Evolutionary conservation across 2,329 filamentous ascomycete species (phyloP).

Genomic region (Xylaria sp.): DNA sequence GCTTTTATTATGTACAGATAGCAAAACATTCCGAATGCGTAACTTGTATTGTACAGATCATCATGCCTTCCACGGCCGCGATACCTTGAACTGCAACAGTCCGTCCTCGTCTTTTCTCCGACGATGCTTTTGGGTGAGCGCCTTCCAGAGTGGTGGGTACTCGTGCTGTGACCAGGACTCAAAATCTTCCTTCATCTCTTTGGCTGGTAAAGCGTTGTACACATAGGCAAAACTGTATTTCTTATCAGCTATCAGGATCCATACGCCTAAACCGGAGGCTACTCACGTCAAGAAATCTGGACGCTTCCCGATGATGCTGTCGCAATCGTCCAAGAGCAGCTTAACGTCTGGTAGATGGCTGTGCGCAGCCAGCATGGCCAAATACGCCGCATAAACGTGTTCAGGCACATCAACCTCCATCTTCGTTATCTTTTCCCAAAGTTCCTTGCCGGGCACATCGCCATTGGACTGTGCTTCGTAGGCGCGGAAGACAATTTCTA

Average conservation of each 20-base stretch:
- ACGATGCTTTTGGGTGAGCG: conserved; percentile 65
- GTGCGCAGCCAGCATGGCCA: conserved; percentile 78
- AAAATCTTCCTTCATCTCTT: conserved; percentile 73
- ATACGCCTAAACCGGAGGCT: not conserved
- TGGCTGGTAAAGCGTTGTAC: conserved; percentile 77
- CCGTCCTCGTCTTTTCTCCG: conserved; percentile 56
- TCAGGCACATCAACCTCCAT: conserved; percentile 84
- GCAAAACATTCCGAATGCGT: conserved; percentile 38
- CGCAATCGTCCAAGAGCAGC: conserved; percentile 72
- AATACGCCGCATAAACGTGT: conserved; percentile 78
- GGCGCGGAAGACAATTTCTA: conserved; percentile 82
- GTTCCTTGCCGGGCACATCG: conserved; percentile 68
- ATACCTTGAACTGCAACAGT: conserved; percentile 61
- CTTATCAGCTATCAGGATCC: conserved; percentile 29
- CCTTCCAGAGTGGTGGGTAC: conserved; percentile 75
- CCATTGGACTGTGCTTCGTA: conserved; percentile 73
- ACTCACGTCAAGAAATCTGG: conserved; percentile 46
- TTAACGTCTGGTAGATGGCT: conserved; percentile 75
- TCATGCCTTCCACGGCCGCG: conserved; percentile 60
- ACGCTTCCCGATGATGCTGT: conserved; percentile 64
- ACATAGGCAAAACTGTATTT: conserved; percentile 70
- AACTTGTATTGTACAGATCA: conserved; percentile 48
- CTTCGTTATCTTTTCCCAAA: conserved; percentile 75
- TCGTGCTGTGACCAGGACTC: conserved; percentile 77
- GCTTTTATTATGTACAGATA: conserved; percentile 48